Percentiles rank a stretch among this genome's conserved stretches.
Conservation (phyloP, 331 rosid genomes). For the Prunus yedoensis region DNA sequence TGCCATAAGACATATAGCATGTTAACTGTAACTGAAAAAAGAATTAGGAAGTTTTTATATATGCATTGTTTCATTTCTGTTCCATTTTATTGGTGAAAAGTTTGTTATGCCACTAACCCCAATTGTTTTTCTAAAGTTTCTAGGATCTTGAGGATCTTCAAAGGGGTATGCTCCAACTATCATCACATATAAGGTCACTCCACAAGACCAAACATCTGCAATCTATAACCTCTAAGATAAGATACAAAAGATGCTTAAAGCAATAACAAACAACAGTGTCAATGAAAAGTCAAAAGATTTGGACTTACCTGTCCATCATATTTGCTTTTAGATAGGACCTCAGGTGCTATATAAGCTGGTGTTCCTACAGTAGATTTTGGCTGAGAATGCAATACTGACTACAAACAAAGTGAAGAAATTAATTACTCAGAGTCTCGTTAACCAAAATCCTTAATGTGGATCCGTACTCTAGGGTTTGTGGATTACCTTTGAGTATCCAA, state of each 20-base stretch:
- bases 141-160: slow-evolving; percentile 70
- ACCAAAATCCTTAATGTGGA: neutral
- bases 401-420: slow-evolving; percentile 21
- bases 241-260: slow-evolving; percentile 3
- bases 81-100: slow-evolving; percentile 2
- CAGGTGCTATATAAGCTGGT: slow-evolving; percentile 91
- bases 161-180: slow-evolving; percentile 81
- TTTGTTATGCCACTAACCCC: slow-evolving; percentile 42
- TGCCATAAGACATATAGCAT: slow-evolving; percentile 34
- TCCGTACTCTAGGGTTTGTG: slow-evolving; percentile 1
- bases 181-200: slow-evolving; percentile 88
- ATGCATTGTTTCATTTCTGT: slow-evolving; percentile 1
- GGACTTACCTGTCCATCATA: slow-evolving; percentile 73
- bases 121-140: slow-evolving; percentile 61
- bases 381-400: slow-evolving; percentile 79
- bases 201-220: slow-evolving; percentile 97
- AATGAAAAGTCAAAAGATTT: slow-evolving; percentile 11
- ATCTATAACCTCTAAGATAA: slow-evolving; percentile 39
- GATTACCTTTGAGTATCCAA: slow-evolving; percentile 86
- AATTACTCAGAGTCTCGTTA: slow-evolving; percentile 23
- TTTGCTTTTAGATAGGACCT: slow-evolving; percentile 59
- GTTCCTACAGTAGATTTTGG: slow-evolving; percentile 85
- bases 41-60: slow-evolving; percentile 13
- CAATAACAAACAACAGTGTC: neutral
- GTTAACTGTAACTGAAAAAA: slow-evolving; percentile 20